phyloP scores from a whole-genome alignment of 164 flowering plant genomes.

The Brasenia schreberi region DNA sequence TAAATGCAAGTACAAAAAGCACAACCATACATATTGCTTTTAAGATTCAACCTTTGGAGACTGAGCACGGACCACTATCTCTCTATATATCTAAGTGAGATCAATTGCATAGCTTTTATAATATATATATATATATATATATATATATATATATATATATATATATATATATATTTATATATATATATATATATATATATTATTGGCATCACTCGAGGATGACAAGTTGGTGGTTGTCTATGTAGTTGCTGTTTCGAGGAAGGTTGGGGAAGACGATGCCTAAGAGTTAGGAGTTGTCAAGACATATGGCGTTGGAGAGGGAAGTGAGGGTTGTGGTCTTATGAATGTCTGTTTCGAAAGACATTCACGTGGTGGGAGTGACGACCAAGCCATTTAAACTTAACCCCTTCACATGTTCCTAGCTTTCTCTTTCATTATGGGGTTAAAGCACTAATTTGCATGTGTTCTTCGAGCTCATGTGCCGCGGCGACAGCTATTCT shows the following conservation, averaged over 20 bases:
- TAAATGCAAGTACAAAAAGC: too few relatives aligned
- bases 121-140: too few relatives aligned
- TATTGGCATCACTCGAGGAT: too few relatives aligned
- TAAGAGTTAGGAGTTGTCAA: too few relatives aligned
- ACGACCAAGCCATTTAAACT: background rate
- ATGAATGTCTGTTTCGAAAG: background rate
- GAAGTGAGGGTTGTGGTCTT: background rate
- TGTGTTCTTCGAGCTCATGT: background rate
- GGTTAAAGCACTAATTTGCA: background rate
- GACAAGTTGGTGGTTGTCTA: background rate
- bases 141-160: too few relatives aligned
- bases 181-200: too few relatives aligned
- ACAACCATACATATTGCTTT: too few relatives aligned
- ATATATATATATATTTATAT: too few relatives aligned
- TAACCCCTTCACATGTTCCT: slow-evolving; percentile 1
- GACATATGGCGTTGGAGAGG: background rate
- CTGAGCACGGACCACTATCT: too few relatives aligned
- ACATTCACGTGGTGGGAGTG: background rate
- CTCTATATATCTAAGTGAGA: too few relatives aligned
- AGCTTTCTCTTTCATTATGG: background rate
- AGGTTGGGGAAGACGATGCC: background rate
- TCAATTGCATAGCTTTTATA: too few relatives aligned
- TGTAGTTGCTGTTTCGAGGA: background rate
- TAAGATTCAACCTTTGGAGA: too few relatives aligned
- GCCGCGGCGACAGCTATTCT: background rate